phyloP scores from a whole-genome alignment of 1,284 basidiomycete genomes.

The Tausonia pullulans region DNA sequence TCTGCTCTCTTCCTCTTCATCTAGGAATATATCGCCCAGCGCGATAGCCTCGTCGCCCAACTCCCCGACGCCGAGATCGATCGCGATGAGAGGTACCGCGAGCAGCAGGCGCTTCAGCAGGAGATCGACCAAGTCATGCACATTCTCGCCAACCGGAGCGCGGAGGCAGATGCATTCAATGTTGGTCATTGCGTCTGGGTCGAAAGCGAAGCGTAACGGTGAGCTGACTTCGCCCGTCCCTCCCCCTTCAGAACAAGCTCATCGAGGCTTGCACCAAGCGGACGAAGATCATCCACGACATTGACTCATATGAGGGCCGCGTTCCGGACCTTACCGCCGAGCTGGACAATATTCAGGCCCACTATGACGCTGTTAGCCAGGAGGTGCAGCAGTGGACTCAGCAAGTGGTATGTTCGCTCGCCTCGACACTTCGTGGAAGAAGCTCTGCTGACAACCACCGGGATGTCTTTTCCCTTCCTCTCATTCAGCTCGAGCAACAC shows the following conservation, averaged over 20 bases:
- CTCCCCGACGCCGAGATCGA: slow-evolving; percentile 39
- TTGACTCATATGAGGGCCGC: slow-evolving; percentile 37
- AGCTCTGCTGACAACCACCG: no score
- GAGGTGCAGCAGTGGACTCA: slow-evolving; percentile 7
- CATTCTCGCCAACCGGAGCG: slow-evolving; percentile 39
- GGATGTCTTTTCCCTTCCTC: neutral
- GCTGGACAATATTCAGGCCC: slow-evolving; percentile 44
- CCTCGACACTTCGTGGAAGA: neutral
- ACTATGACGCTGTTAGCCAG: slow-evolving; percentile 43
- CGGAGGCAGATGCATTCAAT: neutral
- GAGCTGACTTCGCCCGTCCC: neutral
- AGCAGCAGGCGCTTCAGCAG: slow-evolving; percentile 33
- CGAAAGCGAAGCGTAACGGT: neutral
- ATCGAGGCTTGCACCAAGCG: slow-evolving; percentile 41
- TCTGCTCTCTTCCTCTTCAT: neutral
- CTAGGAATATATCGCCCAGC: slow-evolving; percentile 17
- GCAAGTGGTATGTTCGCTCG: slow-evolving; percentile 7
- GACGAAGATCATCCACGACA: slow-evolving; percentile 40
- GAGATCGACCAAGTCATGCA: slow-evolving; percentile 35
- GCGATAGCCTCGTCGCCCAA: slow-evolving; percentile 37
- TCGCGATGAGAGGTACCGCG: slow-evolving; percentile 28
- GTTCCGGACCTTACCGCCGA: slow-evolving; percentile 39
- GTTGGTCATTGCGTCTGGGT: slow-evolving; percentile 19
- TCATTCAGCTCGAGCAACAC: neutral
- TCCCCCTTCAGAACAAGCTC: slow-evolving; percentile 23